Evolutionary conservation across 306 rosid species (phyloP), one percentile per base, ranked within the genome.

Genomic region (Corylus heterophylla): DNA sequence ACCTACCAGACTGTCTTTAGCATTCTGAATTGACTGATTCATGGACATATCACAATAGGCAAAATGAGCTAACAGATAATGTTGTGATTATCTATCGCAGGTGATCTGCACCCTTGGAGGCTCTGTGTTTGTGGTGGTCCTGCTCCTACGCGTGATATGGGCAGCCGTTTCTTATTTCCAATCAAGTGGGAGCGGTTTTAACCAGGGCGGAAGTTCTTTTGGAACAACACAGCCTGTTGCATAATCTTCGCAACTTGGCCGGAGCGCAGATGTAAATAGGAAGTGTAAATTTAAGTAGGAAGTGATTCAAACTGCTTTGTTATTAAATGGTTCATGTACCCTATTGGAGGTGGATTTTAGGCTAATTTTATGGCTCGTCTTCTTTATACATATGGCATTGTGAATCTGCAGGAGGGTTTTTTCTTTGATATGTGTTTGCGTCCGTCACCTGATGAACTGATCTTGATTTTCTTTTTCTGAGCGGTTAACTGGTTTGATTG

Each of bases 51-150:
- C 45, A n/a, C 1, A 66, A 35, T 74, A 69, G 39, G 35, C 35
- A 50, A 80, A 68, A 16, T 63, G 62, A 61, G 44, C 27, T 7
- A 42, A 42, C 45, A 42, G 7, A 42, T 18, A 49, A 52, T 67
- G 74, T 22, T 39, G n/a, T 58, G 29, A 55, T 54, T 54, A 20
- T 83, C 75, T 74, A 78, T 87, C 4, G 9, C 73, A 91, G 96
- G 96, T 91, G 71, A 79, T 86, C 27, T 91, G 96, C 87, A 86
- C 80, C 58, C 83, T 91, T 22, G 96, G 96, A 56, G 93, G 96
- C 52, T 78, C 92, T 9, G 92, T 87, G 48, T 91, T 89, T 50
- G 83, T 84, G 48, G 89, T 88, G 67, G 86, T 91, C 80, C 77
- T 91, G 82, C 64, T 87, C 25, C 82, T 91, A 54, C 93, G 96